Percentiles rank a stretch among this genome's conserved stretches.
phyloP scores from a whole-genome alignment of 768 basidiomycete genomes.

The Amanita jacksonii region DNA sequence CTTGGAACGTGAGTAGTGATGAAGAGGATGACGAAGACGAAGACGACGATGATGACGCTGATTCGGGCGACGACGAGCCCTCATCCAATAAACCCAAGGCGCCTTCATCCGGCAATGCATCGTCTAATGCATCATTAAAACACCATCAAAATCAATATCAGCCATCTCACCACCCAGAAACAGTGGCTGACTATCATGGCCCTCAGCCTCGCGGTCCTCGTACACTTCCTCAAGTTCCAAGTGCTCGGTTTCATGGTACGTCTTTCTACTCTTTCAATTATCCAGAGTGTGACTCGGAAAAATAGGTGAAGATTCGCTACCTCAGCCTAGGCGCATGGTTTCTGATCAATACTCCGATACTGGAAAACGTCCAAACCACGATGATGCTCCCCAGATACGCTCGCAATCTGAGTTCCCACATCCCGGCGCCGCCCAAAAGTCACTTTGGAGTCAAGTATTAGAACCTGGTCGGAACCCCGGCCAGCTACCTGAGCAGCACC shows the following conservation, averaged over 20 bases:
- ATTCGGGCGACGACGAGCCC: constrained; percentile 45
- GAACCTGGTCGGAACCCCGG: constrained; percentile 52
- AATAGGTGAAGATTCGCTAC: constrained; percentile 28
- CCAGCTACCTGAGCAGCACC: constrained; percentile 25
- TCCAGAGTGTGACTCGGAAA: constrained; percentile 25
- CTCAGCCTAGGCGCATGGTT: constrained; percentile 34
- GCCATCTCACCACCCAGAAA: constrained; percentile 16
- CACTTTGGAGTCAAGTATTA: constrained; percentile 84
- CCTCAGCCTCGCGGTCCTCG: constrained; percentile 47
- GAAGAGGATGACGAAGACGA: constrained; percentile 80
- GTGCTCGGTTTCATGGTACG: constrained; percentile 34
- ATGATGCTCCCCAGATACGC: constrained; percentile 42
- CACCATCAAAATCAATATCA: constrained; percentile 18
- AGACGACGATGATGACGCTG: constrained; percentile 60
- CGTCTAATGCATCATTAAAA: constrained; percentile 20
- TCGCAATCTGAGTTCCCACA: constrained; percentile 47
- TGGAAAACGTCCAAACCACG: constrained; percentile 45
- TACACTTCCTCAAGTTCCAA: constrained; percentile 57
- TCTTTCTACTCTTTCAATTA: constrained; percentile 12
- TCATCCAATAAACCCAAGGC: constrained; percentile 18
- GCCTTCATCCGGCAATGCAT: constrained; percentile 16
- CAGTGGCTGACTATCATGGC: constrained; percentile 16
- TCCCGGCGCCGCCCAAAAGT: constrained; percentile 50
- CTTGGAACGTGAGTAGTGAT: constrained; percentile 65
- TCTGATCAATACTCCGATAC: constrained; percentile 47